Evolutionary conservation across 139 green algal species (phyloP).

Genomic region (Zygnema circumcarinatum): DNA sequence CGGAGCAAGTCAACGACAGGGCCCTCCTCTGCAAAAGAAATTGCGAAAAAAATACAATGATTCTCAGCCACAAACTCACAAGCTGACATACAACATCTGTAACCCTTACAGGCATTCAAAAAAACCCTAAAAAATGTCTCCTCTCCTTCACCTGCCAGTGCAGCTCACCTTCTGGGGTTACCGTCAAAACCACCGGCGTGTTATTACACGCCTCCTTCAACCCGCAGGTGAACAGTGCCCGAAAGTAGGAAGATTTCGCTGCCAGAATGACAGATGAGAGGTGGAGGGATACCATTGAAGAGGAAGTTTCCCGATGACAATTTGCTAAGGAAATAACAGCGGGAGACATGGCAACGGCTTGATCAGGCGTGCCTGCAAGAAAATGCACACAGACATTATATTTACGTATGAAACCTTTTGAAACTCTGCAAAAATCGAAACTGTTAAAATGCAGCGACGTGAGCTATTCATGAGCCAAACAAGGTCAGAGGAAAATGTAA

Average conservation of each 20-base stretch:
- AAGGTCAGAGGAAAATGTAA: no score
- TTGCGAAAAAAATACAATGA: not conserved
- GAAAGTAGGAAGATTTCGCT: constrained; percentile 49
- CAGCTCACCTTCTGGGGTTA: constrained; percentile 33
- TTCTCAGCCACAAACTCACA: no score
- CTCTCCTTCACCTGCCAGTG: no score
- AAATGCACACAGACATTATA: no score
- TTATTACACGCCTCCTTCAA: constrained; percentile 39
- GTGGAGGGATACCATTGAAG: constrained; percentile 33
- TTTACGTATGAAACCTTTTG: no score
- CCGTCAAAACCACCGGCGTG: constrained; percentile 20
- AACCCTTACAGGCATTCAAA: no score
- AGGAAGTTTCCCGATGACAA: not conserved
- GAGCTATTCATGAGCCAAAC: no score
- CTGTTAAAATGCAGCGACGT: no score
- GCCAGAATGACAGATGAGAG: constrained; percentile 41
- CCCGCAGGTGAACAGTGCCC: constrained; percentile 43
- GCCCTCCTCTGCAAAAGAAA: constrained; percentile 27
- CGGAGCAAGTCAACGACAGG: constrained; percentile 39
- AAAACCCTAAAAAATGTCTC: no score
- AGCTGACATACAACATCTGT: no score
- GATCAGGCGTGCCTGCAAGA: constrained; percentile 4
- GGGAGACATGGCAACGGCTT: not conserved
- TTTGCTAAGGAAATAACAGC: not conserved
- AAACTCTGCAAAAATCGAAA: no score